These are phyloP conservation scores for Coemansia pectinata DNA, from an alignment of 192 early-diverging fungal genomes.

Conservation along the genomic window DNA sequence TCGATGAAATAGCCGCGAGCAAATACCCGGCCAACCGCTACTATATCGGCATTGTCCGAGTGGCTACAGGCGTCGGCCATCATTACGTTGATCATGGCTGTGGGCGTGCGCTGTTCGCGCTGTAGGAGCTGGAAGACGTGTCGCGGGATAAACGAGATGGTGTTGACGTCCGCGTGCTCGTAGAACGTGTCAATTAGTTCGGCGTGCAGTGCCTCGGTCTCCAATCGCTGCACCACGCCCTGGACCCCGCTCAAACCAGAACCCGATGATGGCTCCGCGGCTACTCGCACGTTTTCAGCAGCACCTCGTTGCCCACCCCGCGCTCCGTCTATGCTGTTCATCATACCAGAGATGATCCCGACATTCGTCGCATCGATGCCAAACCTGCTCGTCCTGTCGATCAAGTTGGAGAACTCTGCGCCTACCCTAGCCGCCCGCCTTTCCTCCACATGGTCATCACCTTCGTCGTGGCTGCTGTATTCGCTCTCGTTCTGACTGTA, in stretches of 20 bases:
- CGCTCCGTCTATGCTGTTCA: conserved; percentile 16
- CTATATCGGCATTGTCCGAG: conserved; percentile 18
- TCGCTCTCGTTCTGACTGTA: conserved; percentile 10
- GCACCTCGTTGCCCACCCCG: background rate
- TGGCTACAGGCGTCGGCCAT: conserved; percentile 44
- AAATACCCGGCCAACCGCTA: conserved; percentile 6
- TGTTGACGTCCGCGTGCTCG: conserved; percentile 37
- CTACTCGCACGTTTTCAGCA: conserved; percentile 12
- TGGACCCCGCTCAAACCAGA: background rate
- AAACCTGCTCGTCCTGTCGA: conserved; percentile 40
- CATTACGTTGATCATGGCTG: conserved; percentile 42
- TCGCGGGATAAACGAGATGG: conserved; percentile 44
- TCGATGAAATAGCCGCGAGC: conserved; percentile 46
- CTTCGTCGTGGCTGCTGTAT: background rate
- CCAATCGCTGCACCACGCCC: background rate
- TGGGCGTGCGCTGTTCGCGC: conserved; percentile 25
- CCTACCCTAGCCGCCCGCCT: background rate
- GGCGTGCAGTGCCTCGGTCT: conserved; percentile 14
- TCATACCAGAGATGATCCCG: conserved; percentile 30
- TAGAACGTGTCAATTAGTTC: conserved; percentile 49
- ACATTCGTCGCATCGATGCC: conserved; percentile 32
- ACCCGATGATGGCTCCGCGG: background rate
- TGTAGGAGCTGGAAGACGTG: conserved; percentile 31
- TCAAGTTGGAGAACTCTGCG: conserved; percentile 18
- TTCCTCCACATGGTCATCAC: background rate